Conservation (phyloP, 148 eudicot genomes). For the Rhododendron ferrugineum region DNA sequence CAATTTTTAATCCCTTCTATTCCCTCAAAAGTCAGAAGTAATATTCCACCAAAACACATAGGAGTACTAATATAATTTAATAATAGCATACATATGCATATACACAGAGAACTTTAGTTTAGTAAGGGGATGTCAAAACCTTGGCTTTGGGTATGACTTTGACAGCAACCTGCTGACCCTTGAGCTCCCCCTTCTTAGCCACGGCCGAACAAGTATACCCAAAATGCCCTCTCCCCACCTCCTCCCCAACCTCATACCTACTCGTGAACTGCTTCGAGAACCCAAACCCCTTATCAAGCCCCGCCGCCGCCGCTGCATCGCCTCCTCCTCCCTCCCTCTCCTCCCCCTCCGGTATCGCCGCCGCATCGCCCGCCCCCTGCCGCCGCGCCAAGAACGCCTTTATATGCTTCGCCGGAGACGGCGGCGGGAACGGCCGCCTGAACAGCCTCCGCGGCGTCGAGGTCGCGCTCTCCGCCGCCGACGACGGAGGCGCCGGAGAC, state of each 20-base stretch:
- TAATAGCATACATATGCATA: background rate
- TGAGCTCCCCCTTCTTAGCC: slow-evolving; percentile 40
- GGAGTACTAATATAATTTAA: background rate
- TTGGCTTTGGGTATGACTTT: slow-evolving; percentile 57
- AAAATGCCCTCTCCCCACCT: slow-evolving; percentile 67
- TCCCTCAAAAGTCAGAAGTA: background rate
- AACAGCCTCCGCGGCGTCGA: slow-evolving; percentile 36
- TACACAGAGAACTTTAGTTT: background rate
- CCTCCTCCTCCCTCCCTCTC: slow-evolving; percentile 17
- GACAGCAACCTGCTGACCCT: slow-evolving; percentile 51
- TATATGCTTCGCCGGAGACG: slow-evolving; percentile 65
- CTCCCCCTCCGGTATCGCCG: slow-evolving; percentile 13
- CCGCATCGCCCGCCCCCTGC: slow-evolving; percentile 19
- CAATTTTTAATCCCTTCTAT: background rate
- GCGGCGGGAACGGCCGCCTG: slow-evolving; percentile 42
- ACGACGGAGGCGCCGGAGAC: slow-evolving; percentile 20
- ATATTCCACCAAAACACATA: background rate
- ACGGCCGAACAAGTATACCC: slow-evolving; percentile 53
- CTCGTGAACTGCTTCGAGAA: slow-evolving; percentile 38
- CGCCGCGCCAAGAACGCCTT: slow-evolving; percentile 37
- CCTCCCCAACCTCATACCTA: slow-evolving; percentile 49
- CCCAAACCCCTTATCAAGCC: slow-evolving; percentile 56
- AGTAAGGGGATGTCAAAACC: slow-evolving; percentile 27
- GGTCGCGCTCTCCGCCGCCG: slow-evolving; percentile 15
- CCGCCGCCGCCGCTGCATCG: slow-evolving; percentile 13